Evolutionary conservation across 495 filamentous ascomycete genomes (phyloP).

Genomic region (Xylaria cubensis): DNA sequence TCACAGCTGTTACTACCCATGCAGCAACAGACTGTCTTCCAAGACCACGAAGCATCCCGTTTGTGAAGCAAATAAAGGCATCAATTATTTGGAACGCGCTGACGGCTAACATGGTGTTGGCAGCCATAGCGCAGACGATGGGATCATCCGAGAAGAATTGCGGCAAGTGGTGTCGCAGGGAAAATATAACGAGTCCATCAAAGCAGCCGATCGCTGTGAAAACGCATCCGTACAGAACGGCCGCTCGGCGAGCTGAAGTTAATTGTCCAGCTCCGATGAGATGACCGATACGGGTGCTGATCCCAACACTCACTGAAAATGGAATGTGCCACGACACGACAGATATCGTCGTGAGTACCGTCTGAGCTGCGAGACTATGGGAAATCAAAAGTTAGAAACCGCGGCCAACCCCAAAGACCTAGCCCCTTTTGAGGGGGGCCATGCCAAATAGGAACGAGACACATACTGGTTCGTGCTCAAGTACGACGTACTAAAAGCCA

Average conservation of each 20-base stretch:
- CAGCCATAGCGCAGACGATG: slow-evolving; percentile 37
- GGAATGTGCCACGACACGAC: slow-evolving; percentile 71
- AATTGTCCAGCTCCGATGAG: slow-evolving; percentile 60
- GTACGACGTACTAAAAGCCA: slow-evolving; percentile 59
- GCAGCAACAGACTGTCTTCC: slow-evolving; percentile 75
- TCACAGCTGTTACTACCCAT: slow-evolving; percentile 72
- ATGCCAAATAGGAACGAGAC: background rate
- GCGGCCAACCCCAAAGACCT: background rate
- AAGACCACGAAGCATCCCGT: slow-evolving; percentile 72
- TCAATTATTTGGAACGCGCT: slow-evolving; percentile 46
- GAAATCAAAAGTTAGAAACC: background rate
- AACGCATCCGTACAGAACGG: slow-evolving; percentile 41
- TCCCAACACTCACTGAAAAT: slow-evolving; percentile 68
- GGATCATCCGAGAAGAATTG: slow-evolving; percentile 48
- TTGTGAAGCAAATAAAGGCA: slow-evolving; percentile 54
- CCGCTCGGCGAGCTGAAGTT: slow-evolving; percentile 40
- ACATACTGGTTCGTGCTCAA: slow-evolving; percentile 50
- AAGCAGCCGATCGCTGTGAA: slow-evolving; percentile 40
- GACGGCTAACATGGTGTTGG: slow-evolving; percentile 48
- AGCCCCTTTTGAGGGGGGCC: background rate
- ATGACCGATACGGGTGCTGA: slow-evolving; percentile 69
- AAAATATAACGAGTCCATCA: slow-evolving; percentile 44
- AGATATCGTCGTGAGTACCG: slow-evolving; percentile 66
- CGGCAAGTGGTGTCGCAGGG: slow-evolving; percentile 41
- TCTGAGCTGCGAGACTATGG: slow-evolving; percentile 65